Conservation (phyloP, 2,329 filamentous ascomycete species). For the Ceratocystiopsis sp. region DNA sequence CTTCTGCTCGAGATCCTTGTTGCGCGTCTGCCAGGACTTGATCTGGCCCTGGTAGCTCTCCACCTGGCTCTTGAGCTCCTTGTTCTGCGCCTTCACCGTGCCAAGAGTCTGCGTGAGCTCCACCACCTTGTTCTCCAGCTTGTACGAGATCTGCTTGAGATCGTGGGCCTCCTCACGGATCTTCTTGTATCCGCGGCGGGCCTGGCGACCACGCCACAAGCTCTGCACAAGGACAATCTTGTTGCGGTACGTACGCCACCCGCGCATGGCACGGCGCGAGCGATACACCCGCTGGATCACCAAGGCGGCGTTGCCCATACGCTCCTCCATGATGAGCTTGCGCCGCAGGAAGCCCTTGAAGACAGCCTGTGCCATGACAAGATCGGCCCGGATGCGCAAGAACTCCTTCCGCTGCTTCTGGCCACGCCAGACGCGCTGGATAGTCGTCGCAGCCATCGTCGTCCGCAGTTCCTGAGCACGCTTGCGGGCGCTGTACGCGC, state of each 20-base stretch:
- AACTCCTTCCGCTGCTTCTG: conserved; percentile 77
- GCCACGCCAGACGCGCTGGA: conserved; percentile 89
- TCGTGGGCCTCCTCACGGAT: conserved; percentile 91
- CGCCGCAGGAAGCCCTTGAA: conserved; percentile 86
- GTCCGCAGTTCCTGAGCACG: conserved; percentile 66
- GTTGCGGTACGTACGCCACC: conserved; percentile 77
- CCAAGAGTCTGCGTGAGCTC: conserved; percentile 90
- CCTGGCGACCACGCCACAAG: conserved; percentile 73
- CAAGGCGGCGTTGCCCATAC: conserved; percentile 77
- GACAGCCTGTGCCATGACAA: conserved; percentile 75
- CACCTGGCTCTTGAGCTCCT: conserved; percentile 68
- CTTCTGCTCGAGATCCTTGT: conserved; percentile 75
- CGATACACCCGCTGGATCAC: conserved; percentile 87
- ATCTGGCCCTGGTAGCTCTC: conserved; percentile 94
- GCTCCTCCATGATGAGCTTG: conserved; percentile 84
- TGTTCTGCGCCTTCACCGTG: conserved; percentile 88
- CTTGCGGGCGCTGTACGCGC: conserved; percentile 63
- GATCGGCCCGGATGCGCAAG: conserved; percentile 59
- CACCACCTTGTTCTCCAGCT: conserved; percentile 98
- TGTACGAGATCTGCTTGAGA: conserved; percentile 98
- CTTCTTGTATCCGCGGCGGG: conserved; percentile 73
- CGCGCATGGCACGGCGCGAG: conserved; percentile 56
- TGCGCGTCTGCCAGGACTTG: conserved; percentile 86
- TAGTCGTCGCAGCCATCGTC: conserved; percentile 76
- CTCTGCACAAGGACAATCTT: conserved; percentile 85